Evolutionary conservation across 2,329 filamentous ascomycete species (phyloP), one percentile per base, ranked within the genome.

Genomic region (Hirsutella minnesotensis): DNA sequence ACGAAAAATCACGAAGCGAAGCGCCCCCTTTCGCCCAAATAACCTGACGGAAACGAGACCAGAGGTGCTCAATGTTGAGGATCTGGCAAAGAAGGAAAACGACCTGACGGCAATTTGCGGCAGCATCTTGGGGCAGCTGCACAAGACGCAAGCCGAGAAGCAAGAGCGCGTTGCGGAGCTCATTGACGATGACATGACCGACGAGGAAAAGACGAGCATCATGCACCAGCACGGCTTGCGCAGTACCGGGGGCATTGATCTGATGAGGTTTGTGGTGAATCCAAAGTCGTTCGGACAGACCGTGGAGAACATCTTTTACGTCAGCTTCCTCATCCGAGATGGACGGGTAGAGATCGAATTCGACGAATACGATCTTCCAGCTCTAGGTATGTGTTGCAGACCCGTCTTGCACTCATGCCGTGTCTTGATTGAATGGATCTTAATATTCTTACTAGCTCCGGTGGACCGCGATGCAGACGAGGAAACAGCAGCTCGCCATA

Each of bases 231-330:
- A 83, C 53, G 75, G 80, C 3, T 66, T 95, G 13, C 73, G 79
- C 12, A 69, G 72, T 16, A 79, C 79, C 2, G 81, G 80, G 1
- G 85, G 86, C 15, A 75, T 95, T 3, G 79, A 85, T 40, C 64
- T 95, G 12, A 83, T 95, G 59, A 79, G 83, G 41, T 96, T 95
- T 52, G 86, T 88, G 34, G 75, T 96, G 49, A 95, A 98, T 53
- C 92, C 92, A 1, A 68, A 68, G 33, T 94, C 87, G 1, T 98
- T 96, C 54, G 86, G 86, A 0, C 92, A 98, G 62, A 95, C 88
- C 0, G 81, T 98, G 7, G 92, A 98, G 59, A 98, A 98, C 54
- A 70, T 98, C 53, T 98, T 98, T 62, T 96, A 96, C 59, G 77
- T 95, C 52, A 94, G 86, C 58, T 98, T 98, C 56, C 66, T 98